Base-by-base conservation (phyloP, 495 filamentous ascomycete genomes). In the Cairneyella variabilis region DNA sequence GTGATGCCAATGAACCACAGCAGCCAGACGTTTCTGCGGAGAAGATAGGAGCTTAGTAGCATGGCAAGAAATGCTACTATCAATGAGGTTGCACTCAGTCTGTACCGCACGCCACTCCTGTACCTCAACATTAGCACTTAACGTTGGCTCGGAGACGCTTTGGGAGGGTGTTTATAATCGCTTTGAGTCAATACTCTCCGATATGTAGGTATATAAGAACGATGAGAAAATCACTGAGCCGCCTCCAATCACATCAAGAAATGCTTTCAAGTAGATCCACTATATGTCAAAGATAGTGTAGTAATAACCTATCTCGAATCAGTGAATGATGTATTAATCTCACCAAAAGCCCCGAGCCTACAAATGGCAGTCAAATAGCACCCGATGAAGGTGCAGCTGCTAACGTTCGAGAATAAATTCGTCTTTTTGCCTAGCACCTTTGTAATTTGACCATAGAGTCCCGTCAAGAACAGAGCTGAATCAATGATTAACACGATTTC, bases 21-120 rank as follows among this genome's bases (percentile, higher is more conserved):
- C 2, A 53, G 11, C 51, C 51, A 53, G 21, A 53, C 51, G 20
- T 53, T 36, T 18, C 28, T 25, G 14, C 51, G 51, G 11, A 53
- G 51, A 25, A 44, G 40, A 21, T 32, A 53, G 16, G 51, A 45
- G 28, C 51, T 53, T 6, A 53, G 17, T 6, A 10, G n/a, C 23
- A 53, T 43, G 3, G 18, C 41, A 5, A 44, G 23, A 14, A 52
- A 52, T 16, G 2, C 25, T 25, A 44, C 40, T 1, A 53, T 10
- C 4, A 53, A 7, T 38, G 23, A 20, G 2, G 17, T 17, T 37
- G 51, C 51, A 11, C 39, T 45, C 10, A 53, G 4, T 30, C 39
- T 53, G 18, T 46, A 53, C n/a, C 45, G 21, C 7, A 53, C 42
- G 2, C 41, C 41, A 27, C 51, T 53, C 17, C 51, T 53, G 3